Conservation (phyloP, 2,329 filamentous ascomycete species). For the Epichloe brachyelytri region DNA sequence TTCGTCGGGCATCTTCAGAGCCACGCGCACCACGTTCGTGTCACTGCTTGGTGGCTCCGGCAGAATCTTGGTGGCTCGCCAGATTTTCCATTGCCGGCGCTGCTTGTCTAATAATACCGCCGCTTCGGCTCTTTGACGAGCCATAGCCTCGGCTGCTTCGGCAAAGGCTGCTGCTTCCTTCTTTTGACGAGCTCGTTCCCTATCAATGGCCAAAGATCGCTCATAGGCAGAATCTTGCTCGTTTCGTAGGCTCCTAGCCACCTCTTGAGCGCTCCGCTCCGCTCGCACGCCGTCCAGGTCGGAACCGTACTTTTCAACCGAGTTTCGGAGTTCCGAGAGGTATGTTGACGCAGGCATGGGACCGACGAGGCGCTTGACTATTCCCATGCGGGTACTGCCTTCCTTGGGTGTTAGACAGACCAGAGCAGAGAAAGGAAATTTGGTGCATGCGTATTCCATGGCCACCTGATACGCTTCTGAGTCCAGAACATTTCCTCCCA, state of each 20-base stretch:
- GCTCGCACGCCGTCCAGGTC: constrained; percentile 64
- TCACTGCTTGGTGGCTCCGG: constrained; percentile 51
- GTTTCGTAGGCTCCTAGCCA: constrained; percentile 66
- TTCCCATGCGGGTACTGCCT: constrained; percentile 78
- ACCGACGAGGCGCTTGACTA: constrained; percentile 67
- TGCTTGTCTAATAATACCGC: constrained; percentile 35
- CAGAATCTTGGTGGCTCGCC: constrained; percentile 57
- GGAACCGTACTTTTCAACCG: constrained; percentile 62
- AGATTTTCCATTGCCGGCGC: constrained; percentile 59
- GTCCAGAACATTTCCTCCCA: constrained; percentile 90
- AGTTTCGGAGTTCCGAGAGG: constrained; percentile 58
- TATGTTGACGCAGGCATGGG: constrained; percentile 59
- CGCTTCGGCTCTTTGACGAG: constrained; percentile 47
- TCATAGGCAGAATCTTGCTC: constrained; percentile 93
- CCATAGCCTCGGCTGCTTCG: constrained; percentile 51
- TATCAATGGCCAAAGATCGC: constrained; percentile 73
- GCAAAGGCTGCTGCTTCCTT: constrained; percentile 64
- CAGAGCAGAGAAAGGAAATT: constrained; percentile 80
- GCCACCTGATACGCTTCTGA: constrained; percentile 90
- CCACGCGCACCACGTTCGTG: constrained; percentile 60
- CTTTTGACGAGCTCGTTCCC: constrained; percentile 66
- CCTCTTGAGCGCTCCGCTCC: constrained; percentile 66
- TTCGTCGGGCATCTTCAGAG: constrained; percentile 47
- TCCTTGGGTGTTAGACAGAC: constrained; percentile 80
- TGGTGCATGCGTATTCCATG: constrained; percentile 75